A percentile compares a stretch with the other conserved stretches of the same genome.
These are phyloP conservation scores for Penicillium malachiteum DNA, from an alignment of 495 filamentous ascomycete genomes.

Conservation along the genomic window DNA sequence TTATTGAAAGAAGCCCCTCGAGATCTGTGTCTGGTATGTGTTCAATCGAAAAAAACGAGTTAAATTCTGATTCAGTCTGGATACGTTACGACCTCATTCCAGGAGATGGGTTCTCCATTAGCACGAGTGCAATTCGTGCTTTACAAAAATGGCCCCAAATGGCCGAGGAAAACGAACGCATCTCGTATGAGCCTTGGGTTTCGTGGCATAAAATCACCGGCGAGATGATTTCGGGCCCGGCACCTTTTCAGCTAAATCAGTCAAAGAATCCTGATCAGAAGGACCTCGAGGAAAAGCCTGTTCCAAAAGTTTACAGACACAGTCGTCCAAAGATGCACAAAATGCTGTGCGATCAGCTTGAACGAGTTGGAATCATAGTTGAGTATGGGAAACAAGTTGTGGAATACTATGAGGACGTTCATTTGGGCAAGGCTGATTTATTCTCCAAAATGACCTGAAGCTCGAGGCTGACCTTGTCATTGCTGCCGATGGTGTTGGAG, in stretches of 20 bases:
- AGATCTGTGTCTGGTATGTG: constrained; percentile 7
- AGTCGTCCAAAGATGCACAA: constrained; percentile 53
- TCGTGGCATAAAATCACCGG: constrained; percentile 54
- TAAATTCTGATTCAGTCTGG: background rate
- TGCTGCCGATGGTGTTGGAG: constrained; percentile 56
- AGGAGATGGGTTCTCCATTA: constrained; percentile 59
- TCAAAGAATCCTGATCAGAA: background rate
- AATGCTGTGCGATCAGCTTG: constrained; percentile 54
- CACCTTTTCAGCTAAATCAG: constrained; percentile 24
- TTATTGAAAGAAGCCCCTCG: constrained; percentile 13
- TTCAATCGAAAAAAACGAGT: background rate
- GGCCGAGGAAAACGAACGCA: constrained; percentile 43
- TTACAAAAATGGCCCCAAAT: constrained; percentile 59
- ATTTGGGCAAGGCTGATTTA: constrained; percentile 35
- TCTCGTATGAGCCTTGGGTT: constrained; percentile 49
- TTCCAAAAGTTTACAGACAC: constrained; percentile 39
- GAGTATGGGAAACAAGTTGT: constrained; percentile 50
- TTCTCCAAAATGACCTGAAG: constrained; percentile 42
- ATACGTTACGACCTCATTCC: background rate
- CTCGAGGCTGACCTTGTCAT: constrained; percentile 55
- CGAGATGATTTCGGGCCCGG: constrained; percentile 45
- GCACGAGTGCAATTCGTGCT: constrained; percentile 42
- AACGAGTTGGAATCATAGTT: constrained; percentile 47
- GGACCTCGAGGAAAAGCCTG: constrained; percentile 29
- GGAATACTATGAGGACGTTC: constrained; percentile 49